Evolutionary conservation across 257 asterid species (phyloP).

Genomic region (Plantago ovata): DNA sequence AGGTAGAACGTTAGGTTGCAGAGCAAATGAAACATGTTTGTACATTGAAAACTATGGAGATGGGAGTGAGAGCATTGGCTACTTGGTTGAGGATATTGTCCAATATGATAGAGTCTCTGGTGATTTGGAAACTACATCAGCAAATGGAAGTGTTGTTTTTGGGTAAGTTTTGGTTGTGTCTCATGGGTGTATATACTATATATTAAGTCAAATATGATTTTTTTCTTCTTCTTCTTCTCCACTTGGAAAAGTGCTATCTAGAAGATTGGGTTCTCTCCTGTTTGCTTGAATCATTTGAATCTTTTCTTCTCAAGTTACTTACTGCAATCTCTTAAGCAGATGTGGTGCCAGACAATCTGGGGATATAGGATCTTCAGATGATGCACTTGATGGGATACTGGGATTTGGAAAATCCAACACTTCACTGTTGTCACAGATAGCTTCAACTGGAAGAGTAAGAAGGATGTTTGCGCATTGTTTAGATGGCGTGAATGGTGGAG

Average conservation of each 20-base stretch:
- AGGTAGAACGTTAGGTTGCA: slow-evolving; percentile 59
- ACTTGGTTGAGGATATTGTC: slow-evolving; percentile 86
- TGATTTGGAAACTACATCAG: slow-evolving; percentile 77
- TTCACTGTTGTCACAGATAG: slow-evolving; percentile 94
- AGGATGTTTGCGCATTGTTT: slow-evolving; percentile 99
- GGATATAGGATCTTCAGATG: slow-evolving; percentile 75
- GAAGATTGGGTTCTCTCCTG: slow-evolving; percentile 11
- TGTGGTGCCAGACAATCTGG: slow-evolving; percentile 92
- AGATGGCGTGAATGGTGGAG: slow-evolving; percentile 98
- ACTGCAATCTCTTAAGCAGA: slow-evolving; percentile 42
- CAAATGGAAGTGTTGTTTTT: slow-evolving; percentile 93
- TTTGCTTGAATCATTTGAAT: slow-evolving; percentile 17
- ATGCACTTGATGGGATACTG: slow-evolving; percentile 94
- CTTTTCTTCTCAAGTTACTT: not conserved
- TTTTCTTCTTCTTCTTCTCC: not conserved
- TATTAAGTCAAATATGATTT: slow-evolving; percentile 6
- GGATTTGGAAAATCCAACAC: slow-evolving; percentile 97
- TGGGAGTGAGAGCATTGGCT: slow-evolving; percentile 92
- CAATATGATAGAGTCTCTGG: slow-evolving; percentile 94
- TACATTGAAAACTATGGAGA: slow-evolving; percentile 92
- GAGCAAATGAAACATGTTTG: slow-evolving; percentile 64
- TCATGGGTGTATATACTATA: not conserved
- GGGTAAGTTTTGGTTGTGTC: slow-evolving; percentile 49
- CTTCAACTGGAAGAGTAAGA: slow-evolving; percentile 83
- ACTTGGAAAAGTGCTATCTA: not conserved